Evolutionary conservation across 2,329 filamentous ascomycete species (phyloP), one percentile per base, ranked within the genome.

Genomic region (Akanthomyces muscarius): DNA sequence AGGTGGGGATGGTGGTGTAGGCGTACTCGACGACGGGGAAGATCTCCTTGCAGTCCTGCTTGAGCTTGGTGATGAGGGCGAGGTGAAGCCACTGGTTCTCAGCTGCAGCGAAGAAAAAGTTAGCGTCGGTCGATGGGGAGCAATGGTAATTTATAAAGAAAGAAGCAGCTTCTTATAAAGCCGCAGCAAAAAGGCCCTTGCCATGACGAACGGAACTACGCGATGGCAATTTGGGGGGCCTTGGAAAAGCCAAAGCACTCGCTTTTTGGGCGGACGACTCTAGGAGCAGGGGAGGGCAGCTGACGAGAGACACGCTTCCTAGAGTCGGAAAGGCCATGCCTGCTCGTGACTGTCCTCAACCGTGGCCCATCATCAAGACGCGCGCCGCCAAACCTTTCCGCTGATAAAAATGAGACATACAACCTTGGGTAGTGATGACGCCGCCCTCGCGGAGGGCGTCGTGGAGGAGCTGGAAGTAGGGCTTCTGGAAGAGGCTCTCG

Each of bases 401-500:
- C 68, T 73, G 75, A 71, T 78, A 76, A 85, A 83, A 86, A 85
- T 88, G 89, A 87, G 84, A 91, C 92, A 86, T 92, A 96, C 92
- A 96, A 99, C 95, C 95, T 97, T 99, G 95, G 76, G 95, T 99
- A 80, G 92, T 94, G 81, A 99, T 98, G 75, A 99, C 92, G 83
- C 95, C 95, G 80, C 93, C 94, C 73, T 97, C 92, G 70, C 91
- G 88, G 71, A 98, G 88, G 72, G 95, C 95, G 74, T 89, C 90
- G 77, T 89, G 84, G 66, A 99, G 86, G 70, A 99, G 88, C 85
- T 97, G 85, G 80, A 98, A 99, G 86, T 99, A 99, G 66, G 92
- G 89, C 85, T 97, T 97, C 86, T 98, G 87, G 89, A 99, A 99
- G 68, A 99, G 86, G 72, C 86, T 89, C 86, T 98, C 93, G 70